Conservation (phyloP, 805 yeast genomes). For the Teunomyces funiuensis region DNA sequence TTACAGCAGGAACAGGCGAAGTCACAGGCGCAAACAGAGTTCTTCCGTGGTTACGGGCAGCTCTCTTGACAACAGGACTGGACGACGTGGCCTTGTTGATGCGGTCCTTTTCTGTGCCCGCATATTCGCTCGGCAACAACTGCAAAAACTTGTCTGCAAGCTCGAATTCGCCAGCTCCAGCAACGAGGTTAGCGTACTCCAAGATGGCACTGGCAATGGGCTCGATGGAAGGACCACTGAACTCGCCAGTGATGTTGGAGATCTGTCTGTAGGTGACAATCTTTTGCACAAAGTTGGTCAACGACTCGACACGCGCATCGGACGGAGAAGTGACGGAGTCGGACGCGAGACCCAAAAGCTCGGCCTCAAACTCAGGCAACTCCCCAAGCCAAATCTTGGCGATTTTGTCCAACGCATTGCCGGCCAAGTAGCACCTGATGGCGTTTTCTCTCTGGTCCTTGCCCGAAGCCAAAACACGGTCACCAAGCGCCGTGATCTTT, state of each 20-base stretch:
- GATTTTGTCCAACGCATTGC: conserved; percentile 76
- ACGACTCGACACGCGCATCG: conserved; percentile 80
- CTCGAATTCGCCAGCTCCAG: conserved; percentile 81
- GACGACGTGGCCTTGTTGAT: conserved; percentile 60
- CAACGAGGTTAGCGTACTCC: conserved; percentile 79
- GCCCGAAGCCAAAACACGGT: conserved; percentile 52
- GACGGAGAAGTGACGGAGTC: conserved; percentile 54
- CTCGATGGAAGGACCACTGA: conserved; percentile 45
- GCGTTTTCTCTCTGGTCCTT: conserved; percentile 66
- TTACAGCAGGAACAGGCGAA: conserved; percentile 14
- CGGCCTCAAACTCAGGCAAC: conserved; percentile 41
- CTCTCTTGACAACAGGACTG: conserved; percentile 11
- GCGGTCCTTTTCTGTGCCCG: conserved; percentile 77
- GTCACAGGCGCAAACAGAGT: conserved; percentile 6
- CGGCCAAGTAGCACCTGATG: conserved; percentile 73
- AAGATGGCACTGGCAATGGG: conserved; percentile 61
- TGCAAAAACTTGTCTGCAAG: conserved; percentile 71
- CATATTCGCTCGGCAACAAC: conserved; percentile 71
- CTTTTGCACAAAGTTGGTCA: conserved; percentile 81
- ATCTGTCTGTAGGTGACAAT: conserved; percentile 69
- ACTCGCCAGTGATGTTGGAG: conserved; percentile 33
- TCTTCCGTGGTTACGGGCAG: conserved; percentile 4
- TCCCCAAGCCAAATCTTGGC: conserved; percentile 85
- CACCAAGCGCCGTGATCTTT: conserved; percentile 70
- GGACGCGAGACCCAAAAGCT: conserved; percentile 46